Evolutionary conservation across 2,329 filamentous ascomycete genomes (phyloP).

Genomic region (Lasiodiplodia sp.): DNA sequence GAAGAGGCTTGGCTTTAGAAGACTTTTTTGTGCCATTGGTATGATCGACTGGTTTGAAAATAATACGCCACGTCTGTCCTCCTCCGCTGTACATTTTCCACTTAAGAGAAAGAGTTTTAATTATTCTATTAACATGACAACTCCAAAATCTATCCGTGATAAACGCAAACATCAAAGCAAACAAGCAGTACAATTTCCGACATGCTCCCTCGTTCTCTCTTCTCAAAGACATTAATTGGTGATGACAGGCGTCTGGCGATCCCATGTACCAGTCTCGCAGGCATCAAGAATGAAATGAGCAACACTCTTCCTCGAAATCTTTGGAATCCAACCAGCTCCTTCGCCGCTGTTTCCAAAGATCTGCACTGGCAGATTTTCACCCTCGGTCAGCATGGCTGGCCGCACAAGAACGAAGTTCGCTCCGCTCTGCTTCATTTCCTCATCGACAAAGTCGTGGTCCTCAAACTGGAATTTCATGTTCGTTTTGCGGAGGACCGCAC

Average conservation of each 20-base stretch:
- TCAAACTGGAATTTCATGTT: constrained; percentile 56
- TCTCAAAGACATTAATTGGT: constrained; percentile 42
- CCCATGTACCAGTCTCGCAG: constrained; percentile 50
- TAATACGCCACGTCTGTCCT: no score
- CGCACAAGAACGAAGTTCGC: constrained; percentile 55
- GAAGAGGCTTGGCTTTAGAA: neutral
- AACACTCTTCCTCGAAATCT: constrained; percentile 49
- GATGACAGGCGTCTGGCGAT: constrained; percentile 56
- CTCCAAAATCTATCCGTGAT: no score
- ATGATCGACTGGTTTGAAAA: neutral
- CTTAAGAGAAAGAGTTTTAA: no score
- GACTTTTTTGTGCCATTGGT: neutral
- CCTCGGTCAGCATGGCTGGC: constrained; percentile 54
- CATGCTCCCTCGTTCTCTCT: neutral
- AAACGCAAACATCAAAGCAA: no score
- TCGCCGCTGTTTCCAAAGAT: constrained; percentile 53
- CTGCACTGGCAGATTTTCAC: constrained; percentile 46
- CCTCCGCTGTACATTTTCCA: no score
- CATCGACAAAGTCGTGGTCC: constrained; percentile 59
- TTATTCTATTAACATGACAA: no score
- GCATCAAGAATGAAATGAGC: constrained; percentile 57
- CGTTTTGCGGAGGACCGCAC: constrained; percentile 54
- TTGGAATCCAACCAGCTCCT: constrained; percentile 50
- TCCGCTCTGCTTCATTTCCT: constrained; percentile 47
- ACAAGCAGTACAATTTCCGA: no score